Evolutionary conservation across 768 basidiomycete genomes (phyloP).

Genomic region (Mycena amicta): DNA sequence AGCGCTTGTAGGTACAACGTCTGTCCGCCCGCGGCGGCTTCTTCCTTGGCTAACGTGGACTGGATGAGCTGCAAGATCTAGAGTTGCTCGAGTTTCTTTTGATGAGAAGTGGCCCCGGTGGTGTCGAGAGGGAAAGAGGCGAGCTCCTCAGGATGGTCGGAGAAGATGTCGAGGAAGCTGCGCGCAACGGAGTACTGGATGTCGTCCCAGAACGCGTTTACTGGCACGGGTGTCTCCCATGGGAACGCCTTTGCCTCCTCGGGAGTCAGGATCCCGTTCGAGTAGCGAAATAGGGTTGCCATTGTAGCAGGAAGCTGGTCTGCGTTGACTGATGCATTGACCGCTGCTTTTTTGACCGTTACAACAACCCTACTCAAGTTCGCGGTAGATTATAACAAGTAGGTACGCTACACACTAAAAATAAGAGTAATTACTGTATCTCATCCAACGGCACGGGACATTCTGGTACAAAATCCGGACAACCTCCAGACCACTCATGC

Average conservation of each 20-base stretch:
- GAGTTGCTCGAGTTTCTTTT: neutral
- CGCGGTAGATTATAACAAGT: neutral
- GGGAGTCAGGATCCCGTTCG: neutral
- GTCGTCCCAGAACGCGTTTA: neutral
- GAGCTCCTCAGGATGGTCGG: neutral
- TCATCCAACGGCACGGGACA: slow-evolving; percentile 8
- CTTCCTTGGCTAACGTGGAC: neutral
- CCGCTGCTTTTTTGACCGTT: too few species aligned
- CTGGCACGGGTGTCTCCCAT: neutral
- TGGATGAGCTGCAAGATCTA: neutral
- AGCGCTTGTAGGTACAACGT: neutral
- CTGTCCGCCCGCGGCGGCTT: neutral
- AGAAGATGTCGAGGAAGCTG: neutral
- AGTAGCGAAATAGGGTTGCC: neutral
- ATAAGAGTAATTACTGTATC: neutral
- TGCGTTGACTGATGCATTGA: too few species aligned
- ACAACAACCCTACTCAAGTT: too few species aligned
- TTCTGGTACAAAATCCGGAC: slow-evolving; percentile 8
- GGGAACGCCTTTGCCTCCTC: neutral
- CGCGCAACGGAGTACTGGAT: neutral
- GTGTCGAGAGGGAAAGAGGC: neutral
- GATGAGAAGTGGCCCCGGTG: neutral
- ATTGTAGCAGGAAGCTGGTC: neutral
- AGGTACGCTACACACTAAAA: neutral
- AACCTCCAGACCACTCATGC: slow-evolving; percentile 20